Evolutionary conservation across 495 filamentous ascomycete species (phyloP).

Genomic region (Hypoxylon lienhwacheense): DNA sequence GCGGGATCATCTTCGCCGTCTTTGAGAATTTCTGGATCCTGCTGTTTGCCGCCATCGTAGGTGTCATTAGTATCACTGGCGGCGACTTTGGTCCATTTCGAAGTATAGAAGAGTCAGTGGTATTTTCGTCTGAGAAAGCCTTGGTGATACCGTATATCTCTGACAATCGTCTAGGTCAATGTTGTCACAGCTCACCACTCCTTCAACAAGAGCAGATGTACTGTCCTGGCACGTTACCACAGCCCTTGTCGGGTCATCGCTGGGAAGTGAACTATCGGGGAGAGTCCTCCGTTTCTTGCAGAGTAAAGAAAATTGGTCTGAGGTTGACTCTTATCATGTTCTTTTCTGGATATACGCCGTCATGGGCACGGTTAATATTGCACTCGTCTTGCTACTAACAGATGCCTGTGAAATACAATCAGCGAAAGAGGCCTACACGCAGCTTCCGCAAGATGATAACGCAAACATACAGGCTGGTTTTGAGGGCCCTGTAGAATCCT

Average conservation of each 20-base stretch:
- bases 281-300: slow-evolving; percentile 61
- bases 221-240: slow-evolving; percentile 73
- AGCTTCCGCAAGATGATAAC: slow-evolving; percentile 49
- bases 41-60: slow-evolving; percentile 71
- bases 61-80: slow-evolving; percentile 81
- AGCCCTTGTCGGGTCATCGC: slow-evolving; percentile 65
- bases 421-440: slow-evolving; percentile 39
- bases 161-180: slow-evolving; percentile 52
- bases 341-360: slow-evolving; percentile 71
- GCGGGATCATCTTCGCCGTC: slow-evolving; percentile 69
- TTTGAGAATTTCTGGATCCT: slow-evolving; percentile 74
- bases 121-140: not conserved
- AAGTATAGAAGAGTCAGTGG: slow-evolving; percentile 70
- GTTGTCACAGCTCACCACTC: slow-evolving; percentile 69
- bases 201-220: slow-evolving; percentile 66
- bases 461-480: slow-evolving; percentile 2
- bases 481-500: slow-evolving; percentile 14
- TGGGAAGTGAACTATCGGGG: slow-evolving; percentile 67
- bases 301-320: slow-evolving; percentile 53
- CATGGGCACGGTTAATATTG: slow-evolving; percentile 68
- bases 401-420: slow-evolving; percentile 59
- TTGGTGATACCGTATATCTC: not conserved
- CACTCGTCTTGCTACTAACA: slow-evolving; percentile 62
- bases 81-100: slow-evolving; percentile 82
- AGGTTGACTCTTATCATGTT: slow-evolving; percentile 62